These are phyloP conservation scores for Pyropia haitanensis DNA, from an alignment of 23 red algal species.

Conservation along the genomic window DNA sequence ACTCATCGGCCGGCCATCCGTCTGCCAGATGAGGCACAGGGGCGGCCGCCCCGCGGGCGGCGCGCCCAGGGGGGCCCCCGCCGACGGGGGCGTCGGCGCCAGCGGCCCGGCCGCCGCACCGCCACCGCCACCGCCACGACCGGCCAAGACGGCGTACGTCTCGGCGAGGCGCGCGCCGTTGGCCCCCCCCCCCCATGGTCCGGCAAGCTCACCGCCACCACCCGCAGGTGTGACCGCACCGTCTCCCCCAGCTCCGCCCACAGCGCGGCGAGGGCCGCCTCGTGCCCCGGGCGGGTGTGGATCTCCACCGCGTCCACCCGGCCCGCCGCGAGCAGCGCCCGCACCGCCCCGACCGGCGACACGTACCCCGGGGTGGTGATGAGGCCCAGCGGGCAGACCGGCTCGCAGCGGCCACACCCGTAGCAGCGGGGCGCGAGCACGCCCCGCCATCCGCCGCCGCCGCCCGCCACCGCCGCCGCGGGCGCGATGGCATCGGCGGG, in stretches of 20 bases:
- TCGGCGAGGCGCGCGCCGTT: background rate
- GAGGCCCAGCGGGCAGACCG: conserved; percentile 55
- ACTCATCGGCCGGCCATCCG: conserved; percentile 95
- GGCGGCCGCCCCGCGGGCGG: too few relatives aligned
- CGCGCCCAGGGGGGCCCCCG: too few relatives aligned
- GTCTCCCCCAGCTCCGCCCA: conserved; percentile 38
- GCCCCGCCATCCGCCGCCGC: conserved; percentile 1
- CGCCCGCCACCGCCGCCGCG: too few relatives aligned
- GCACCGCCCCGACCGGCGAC: conserved; percentile 3
- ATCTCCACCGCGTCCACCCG: conserved; percentile 75
- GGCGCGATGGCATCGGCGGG: conserved; percentile 68
- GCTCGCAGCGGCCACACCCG: conserved; percentile 86
- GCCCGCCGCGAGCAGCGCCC: conserved; percentile 9
- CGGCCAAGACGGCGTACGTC: conserved; percentile 13
- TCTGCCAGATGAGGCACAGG: conserved; percentile 73
- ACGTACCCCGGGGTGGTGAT: conserved; percentile 34
- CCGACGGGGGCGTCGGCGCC: too few relatives aligned
- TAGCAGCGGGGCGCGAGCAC: conserved; percentile 59
- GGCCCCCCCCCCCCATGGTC: conserved; percentile 29
- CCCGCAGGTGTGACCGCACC: conserved; percentile 9
- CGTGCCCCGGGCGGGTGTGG: conserved; percentile 46
- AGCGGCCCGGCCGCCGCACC: too few relatives aligned
- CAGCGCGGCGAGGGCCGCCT: conserved; percentile 17
- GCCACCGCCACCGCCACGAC: background rate
- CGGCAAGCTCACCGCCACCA: conserved; percentile 81